Percentiles rank a stretch among this genome's conserved stretches.
Conservation (phyloP, 768 basidiomycete genomes). For the Hygrophorus pudorinus region DNA sequence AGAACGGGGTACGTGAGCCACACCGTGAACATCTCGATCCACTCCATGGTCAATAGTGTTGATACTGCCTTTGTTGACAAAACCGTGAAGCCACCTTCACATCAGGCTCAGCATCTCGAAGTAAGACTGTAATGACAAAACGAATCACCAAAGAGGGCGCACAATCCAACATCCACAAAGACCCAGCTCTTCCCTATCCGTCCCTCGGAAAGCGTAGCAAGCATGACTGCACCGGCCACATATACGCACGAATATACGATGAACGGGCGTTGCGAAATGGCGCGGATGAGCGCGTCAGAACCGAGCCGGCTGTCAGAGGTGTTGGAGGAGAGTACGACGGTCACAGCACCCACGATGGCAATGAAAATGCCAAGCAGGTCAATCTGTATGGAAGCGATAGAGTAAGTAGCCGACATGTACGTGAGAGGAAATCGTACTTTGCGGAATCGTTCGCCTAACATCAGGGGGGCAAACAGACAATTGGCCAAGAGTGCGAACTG, state of each 20-base stretch:
- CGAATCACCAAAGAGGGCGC: constrained; percentile 70
- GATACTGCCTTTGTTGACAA: constrained; percentile 89
- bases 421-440: constrained; percentile 34
- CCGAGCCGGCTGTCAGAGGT: constrained; percentile 62
- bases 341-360: constrained; percentile 81
- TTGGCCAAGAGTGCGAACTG: constrained; percentile 92
- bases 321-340: constrained; percentile 80
- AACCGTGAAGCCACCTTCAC: constrained; percentile 87
- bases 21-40: constrained; percentile 64
- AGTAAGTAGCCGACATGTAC: constrained; percentile 10
- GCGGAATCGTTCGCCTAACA: constrained; percentile 77
- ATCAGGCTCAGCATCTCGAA: neutral
- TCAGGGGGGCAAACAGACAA: constrained; percentile 83
- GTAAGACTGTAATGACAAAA: neutral
- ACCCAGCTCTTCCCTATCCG: constrained; percentile 56
- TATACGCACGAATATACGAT: constrained; percentile 66
- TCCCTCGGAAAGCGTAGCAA: constrained; percentile 60
- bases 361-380: constrained; percentile 73
- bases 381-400: constrained; percentile 32
- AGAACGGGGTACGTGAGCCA: constrained; percentile 82
- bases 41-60: constrained; percentile 70
- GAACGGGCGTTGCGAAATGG: constrained; percentile 66
- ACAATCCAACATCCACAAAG: constrained; percentile 80
- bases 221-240: constrained; percentile 39
- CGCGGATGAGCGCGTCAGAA: constrained; percentile 53